Percentiles rank a stretch among this genome's conserved stretches.
Conservation (phyloP, 2,329 filamentous ascomycete species). For the Proliferodiscus dingleyae region DNA sequence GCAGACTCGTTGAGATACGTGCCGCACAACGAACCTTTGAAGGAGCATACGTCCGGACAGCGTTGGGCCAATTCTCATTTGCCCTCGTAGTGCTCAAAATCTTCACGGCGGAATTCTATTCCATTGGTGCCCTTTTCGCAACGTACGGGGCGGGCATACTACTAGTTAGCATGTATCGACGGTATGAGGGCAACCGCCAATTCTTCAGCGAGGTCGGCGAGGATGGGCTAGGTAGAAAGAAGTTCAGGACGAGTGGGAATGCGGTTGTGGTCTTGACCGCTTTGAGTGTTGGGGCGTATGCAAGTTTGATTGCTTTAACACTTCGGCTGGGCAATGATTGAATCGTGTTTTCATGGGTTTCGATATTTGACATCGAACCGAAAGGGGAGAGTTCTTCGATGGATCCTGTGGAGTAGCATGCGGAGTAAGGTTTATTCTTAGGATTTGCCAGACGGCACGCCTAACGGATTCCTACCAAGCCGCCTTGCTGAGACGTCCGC, state of each 20-base stretch:
- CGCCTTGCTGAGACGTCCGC: not conserved
- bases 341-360: not conserved
- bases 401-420: not conserved
- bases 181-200: slow-evolving; percentile 88
- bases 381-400: not conserved
- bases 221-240: slow-evolving; percentile 42
- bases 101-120: slow-evolving; percentile 94
- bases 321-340: slow-evolving; percentile 32
- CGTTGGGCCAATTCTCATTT: slow-evolving; percentile 91
- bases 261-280: slow-evolving; percentile 53
- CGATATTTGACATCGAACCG: not conserved
- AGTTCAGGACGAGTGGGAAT: slow-evolving; percentile 61
- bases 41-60: slow-evolving; percentile 92
- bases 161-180: slow-evolving; percentile 75
- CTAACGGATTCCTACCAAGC: not conserved
- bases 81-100: slow-evolving; percentile 92
- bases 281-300: slow-evolving; percentile 54
- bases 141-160: slow-evolving; percentile 84
- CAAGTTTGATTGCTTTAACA: slow-evolving; percentile 51
- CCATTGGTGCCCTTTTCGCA: slow-evolving; percentile 92
- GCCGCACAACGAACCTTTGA: slow-evolving; percentile 96
- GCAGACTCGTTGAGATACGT: slow-evolving; percentile 77
- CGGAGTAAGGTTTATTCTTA: not conserved
- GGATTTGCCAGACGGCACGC: not conserved
- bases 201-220: slow-evolving; percentile 63